Evolutionary conservation across 768 basidiomycete genomes (phyloP).

Genomic region (Roridomyces roridus): DNA sequence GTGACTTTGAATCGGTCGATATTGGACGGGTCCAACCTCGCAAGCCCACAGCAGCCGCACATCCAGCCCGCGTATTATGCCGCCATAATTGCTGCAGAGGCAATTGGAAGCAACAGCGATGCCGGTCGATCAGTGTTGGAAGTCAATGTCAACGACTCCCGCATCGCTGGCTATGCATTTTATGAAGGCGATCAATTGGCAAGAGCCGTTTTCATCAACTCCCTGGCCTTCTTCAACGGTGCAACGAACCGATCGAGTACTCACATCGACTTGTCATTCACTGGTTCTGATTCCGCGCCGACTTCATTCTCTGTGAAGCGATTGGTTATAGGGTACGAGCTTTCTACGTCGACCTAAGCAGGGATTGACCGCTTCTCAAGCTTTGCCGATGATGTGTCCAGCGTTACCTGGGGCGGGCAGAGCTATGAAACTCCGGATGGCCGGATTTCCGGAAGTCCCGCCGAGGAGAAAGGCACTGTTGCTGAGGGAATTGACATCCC

Average conservation of each 20-base stretch:
- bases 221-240: slow-evolving; percentile 51
- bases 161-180: slow-evolving; percentile 66
- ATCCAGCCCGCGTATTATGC: slow-evolving; percentile 73
- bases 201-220: slow-evolving; percentile 66
- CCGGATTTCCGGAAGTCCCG: slow-evolving; percentile 42
- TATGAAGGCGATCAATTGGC: slow-evolving; percentile 52
- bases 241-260: slow-evolving; percentile 42
- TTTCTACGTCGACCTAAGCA: neutral
- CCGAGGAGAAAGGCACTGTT: slow-evolving; percentile 36
- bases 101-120: slow-evolving; percentile 47
- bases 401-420: slow-evolving; percentile 64
- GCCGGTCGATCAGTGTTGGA: slow-evolving; percentile 51
- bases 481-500: slow-evolving; percentile 49
- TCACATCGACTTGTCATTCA: slow-evolving; percentile 51
- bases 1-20: slow-evolving; percentile 61
- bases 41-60: slow-evolving; percentile 59
- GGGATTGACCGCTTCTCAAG: slow-evolving; percentile 30
- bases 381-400: slow-evolving; percentile 54
- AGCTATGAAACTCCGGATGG: slow-evolving; percentile 60
- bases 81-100: slow-evolving; percentile 64
- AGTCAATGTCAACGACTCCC: slow-evolving; percentile 50
- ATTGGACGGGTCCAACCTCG: slow-evolving; percentile 56
- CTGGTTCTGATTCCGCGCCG: slow-evolving; percentile 31
- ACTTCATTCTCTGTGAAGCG: slow-evolving; percentile 51
- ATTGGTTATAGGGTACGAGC: slow-evolving; percentile 50